Base-by-base conservation (phyloP, 441 rosid species). In the Erysimum pusillum region DNA sequence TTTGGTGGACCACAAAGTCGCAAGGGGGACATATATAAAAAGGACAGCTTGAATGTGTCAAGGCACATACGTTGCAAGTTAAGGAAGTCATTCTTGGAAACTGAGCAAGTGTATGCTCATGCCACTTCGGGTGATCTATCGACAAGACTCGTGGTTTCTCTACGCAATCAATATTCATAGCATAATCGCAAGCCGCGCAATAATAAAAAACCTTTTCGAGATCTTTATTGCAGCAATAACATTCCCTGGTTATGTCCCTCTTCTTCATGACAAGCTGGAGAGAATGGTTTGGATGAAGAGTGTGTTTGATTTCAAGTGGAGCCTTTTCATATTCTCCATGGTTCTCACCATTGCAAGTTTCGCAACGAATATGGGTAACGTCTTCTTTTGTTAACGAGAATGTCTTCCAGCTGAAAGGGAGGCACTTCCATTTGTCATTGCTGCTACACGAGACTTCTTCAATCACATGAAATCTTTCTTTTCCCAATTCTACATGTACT, bases 1-100 rank as follows among this genome's bases (percentile, higher is more conserved):
- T 62, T 20, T 12, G 66, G 22, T 62, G 49, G 18, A 20, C 32
- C 46, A 38, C 46, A 60, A 60, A 60, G 14, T 38, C 65, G 7
- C 65, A 60, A 0, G 64, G 64, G 0, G 44, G 28, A 18, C 45
- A 59, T 9, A 59, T 36, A 59, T 59, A 59, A 22, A 59, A 38
- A 18, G 66, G 34, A 22, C 7, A 39, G 1, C 18, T 20, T 22
- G 67, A 22, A 62, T 62, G 18, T 0, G 6, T 2, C 51, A 62
- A 41, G 35, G 35, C 67, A 22, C 67, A 62, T 0, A 22, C 2
- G 13, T 8, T 14, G 35, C 49, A 62, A 7, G 51, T 20, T 13
- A 62, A 20, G 3, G 35, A 25, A 13, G 7, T 31, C 4, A 13
- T 28, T 10, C 48, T 61, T 18, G 65, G 48, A 18, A 38, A 61